These are phyloP conservation scores for Catunica adiposa DNA, from an alignment of 2,329 filamentous ascomycete genomes.

Conservation along the genomic window DNA sequence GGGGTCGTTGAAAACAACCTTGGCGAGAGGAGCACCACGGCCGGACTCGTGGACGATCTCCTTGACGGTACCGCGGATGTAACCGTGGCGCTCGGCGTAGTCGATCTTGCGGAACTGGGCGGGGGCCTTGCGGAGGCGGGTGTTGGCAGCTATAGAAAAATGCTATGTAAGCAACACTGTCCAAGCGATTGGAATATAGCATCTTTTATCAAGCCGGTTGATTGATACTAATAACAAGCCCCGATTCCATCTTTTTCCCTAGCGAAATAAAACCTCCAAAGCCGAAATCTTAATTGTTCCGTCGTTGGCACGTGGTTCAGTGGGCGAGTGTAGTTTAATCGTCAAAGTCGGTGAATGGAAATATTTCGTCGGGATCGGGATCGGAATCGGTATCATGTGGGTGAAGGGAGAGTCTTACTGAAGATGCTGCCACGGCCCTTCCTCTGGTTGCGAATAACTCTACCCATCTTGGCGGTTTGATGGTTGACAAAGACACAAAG, in stretches of 20 bases:
- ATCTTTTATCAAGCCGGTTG: neutral
- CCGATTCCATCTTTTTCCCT: neutral
- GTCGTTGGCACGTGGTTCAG: neutral
- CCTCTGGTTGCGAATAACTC: conserved; percentile 50
- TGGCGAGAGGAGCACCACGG: conserved; percentile 93
- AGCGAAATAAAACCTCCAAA: neutral
- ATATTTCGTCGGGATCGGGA: conserved; percentile 18
- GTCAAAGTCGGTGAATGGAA: conserved; percentile 15
- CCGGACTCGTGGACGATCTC: conserved; percentile 98
- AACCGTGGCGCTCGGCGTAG: conserved; percentile 92
- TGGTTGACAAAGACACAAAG: conserved; percentile 15
- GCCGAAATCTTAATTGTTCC: neutral
- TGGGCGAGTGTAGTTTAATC: neutral
- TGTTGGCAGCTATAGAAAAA: conserved; percentile 47
- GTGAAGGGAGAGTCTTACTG: conserved; percentile 26
- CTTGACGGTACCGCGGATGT: conserved; percentile 93
- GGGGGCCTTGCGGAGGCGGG: conserved; percentile 71
- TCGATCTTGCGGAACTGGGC: conserved; percentile 94
- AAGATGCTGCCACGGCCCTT: conserved; percentile 44
- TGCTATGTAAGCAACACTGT: conserved; percentile 16
- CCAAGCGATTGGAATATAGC: neutral
- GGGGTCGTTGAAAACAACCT: conserved; percentile 91
- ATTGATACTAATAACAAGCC: neutral
- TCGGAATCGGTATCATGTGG: neutral
- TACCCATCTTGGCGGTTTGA: conserved; percentile 29